Percentiles rank a stretch among this genome's conserved stretches.
Evolutionary conservation across 2,329 filamentous ascomycete species (phyloP).

Genomic region (Phoma herbarum): DNA sequence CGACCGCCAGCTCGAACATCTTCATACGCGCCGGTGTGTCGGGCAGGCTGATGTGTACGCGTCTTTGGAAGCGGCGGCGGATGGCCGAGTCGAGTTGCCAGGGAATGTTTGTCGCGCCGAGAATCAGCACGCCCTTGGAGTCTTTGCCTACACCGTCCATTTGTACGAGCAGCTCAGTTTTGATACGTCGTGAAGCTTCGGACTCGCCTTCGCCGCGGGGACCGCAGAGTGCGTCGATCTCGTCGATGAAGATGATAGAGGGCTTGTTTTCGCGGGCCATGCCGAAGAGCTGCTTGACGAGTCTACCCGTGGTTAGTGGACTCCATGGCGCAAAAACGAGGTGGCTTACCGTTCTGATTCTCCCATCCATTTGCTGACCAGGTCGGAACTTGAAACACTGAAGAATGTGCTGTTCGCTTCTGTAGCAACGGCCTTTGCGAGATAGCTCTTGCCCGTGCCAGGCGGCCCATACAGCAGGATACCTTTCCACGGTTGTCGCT

Average conservation of each 20-base stretch:
- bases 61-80: constrained; percentile 90
- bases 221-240: constrained; percentile 95
- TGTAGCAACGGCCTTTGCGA: constrained; percentile 96
- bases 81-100: constrained; percentile 99
- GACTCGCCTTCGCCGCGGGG: constrained; percentile 94
- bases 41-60: constrained; percentile 94
- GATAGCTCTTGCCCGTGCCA: constrained; percentile 95
- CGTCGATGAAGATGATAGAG: constrained; percentile 98
- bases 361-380: constrained; percentile 99
- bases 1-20: constrained; percentile 97
- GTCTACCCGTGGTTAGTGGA: constrained; percentile 58
- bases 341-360: constrained; percentile 86
- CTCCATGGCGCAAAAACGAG: not conserved
- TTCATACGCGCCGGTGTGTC: constrained; percentile 85
- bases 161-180: constrained; percentile 96
- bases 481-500: constrained; percentile 97
- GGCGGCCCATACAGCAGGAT: constrained; percentile 96
- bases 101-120: constrained; percentile 97
- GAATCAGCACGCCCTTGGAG: constrained; percentile 89
- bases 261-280: constrained; percentile 99
- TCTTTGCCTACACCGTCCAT: constrained; percentile 99
- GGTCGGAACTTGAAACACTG: constrained; percentile 94
- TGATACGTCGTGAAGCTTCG: constrained; percentile 95
- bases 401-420: constrained; percentile 99
- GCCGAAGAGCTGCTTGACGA: constrained; percentile 95